Base-by-base conservation (phyloP, 139 green algal species). In the Medakamo hakoo region DNA sequence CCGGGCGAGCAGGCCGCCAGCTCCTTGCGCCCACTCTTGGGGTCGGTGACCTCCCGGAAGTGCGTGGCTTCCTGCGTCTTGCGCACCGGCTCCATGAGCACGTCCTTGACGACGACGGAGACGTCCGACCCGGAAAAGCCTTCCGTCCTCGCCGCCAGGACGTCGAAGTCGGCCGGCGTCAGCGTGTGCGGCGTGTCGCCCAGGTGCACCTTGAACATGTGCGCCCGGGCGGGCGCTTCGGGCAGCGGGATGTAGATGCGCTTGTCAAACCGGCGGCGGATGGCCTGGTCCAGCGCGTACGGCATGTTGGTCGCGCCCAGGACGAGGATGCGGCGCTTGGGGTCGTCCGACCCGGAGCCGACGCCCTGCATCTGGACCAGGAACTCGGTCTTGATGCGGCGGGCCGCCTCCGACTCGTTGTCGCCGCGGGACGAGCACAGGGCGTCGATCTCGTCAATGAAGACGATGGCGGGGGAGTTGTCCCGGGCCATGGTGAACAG, bases 351-450 rank as follows among this genome's bases (percentile, higher is more conserved):
- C 59, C 68, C 63, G 27, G 64, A 63, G 32, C 72, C 72, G 31
- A 84, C 78, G 16, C 78, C 82, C 63, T 95, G 84, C 81, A 97
- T 97, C 71, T 97, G 89, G 58, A 96, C 85, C 76, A 97, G 82
- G 63, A 99, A 88, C 83, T 99, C 92, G 14, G 93, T 98, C 76
- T 98, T 99, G 78, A 99, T 97, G 62, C 93, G 82, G 23, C 93
- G 74, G 4, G 91, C 89, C 2, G 93, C 91, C 78, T 98, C 93
- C 59, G 78, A 90, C 77, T 98, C 93, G 27, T 80, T 80, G 62
- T 95, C 88, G 4, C 92, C 91, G 24, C 93, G 79, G 3, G 78
- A 71, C 68, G 78, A 88, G 71, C 84, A 92, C 55, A 97, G 77
- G 4, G 84, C 87, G 71, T 93, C 86, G 24, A 93, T 85, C 81